Evolutionary conservation across 768 basidiomycete genomes (phyloP).

Genomic region (Clitopilus hobsonii): DNA sequence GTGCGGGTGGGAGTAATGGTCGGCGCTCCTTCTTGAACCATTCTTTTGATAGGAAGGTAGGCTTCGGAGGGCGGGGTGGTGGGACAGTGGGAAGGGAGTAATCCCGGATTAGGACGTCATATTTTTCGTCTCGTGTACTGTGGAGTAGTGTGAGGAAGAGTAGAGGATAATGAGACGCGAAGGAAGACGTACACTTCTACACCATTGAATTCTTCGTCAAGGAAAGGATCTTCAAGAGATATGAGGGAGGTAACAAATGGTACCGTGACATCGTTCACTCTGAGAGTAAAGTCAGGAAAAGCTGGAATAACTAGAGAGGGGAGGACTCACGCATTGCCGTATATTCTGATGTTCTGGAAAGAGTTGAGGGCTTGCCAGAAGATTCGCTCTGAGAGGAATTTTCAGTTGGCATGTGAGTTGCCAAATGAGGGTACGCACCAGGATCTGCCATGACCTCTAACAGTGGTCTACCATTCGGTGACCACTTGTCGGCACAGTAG

Average conservation of each 20-base stretch:
- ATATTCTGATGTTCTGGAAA: constrained; percentile 70
- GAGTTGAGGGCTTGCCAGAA: constrained; percentile 69
- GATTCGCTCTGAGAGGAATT: constrained; percentile 45
- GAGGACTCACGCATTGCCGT: constrained; percentile 68
- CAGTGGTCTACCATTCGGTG: constrained; percentile 57
- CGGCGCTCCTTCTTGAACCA: constrained; percentile 39
- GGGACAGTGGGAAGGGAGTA: constrained; percentile 42
- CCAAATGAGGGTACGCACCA: constrained; percentile 30
- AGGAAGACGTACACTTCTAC: constrained; percentile 49
- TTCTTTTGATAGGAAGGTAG: constrained; percentile 30
- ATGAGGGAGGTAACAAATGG: constrained; percentile 80
- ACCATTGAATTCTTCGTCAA: constrained; percentile 48
- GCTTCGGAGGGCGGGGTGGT: constrained; percentile 32
- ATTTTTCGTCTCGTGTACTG: constrained; percentile 40
- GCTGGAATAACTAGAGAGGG: too few species aligned
- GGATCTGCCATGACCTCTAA: constrained; percentile 81
- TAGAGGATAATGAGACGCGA: constrained; percentile 1
- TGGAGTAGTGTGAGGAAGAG: not conserved
- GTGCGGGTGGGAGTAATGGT: constrained; percentile 52
- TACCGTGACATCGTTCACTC: constrained; percentile 74
- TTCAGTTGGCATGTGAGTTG: not conserved
- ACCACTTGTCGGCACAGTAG: constrained; percentile 71
- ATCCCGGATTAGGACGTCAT: constrained; percentile 50
- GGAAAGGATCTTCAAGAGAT: constrained; percentile 63
- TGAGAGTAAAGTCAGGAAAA: too few species aligned